Evolutionary conservation across 179 eudicot genomes (phyloP).

Genomic region (Gypsophila paniculata): DNA sequence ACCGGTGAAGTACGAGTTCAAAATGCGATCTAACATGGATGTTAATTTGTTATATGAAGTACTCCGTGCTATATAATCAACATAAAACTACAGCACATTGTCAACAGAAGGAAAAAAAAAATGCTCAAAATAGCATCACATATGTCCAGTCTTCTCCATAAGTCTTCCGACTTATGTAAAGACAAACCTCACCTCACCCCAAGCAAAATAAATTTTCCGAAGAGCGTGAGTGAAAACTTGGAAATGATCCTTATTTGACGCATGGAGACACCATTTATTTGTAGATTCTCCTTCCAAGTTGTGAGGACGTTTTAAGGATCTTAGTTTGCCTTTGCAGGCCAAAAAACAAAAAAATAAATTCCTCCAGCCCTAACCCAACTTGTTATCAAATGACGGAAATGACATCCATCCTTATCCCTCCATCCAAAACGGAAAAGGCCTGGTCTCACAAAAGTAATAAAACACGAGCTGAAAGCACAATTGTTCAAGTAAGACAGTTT

Average conservation of each 20-base stretch:
- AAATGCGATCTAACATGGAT: not conserved
- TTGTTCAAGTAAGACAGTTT: not conserved
- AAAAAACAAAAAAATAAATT: no score
- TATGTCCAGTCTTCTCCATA: no score
- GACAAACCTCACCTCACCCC: not conserved
- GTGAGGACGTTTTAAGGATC: no score
- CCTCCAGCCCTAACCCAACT: no score
- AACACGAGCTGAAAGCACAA: not conserved
- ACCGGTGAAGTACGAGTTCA: not conserved
- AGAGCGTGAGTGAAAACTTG: not conserved
- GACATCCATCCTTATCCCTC: no score
- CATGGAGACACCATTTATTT: not conserved
- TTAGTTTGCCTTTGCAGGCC: no score
- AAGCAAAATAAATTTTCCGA: not conserved
- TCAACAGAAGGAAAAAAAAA: not conserved
- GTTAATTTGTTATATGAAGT: not conserved
- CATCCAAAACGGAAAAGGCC: no score
- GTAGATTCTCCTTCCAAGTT: no score
- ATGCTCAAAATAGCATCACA: not conserved
- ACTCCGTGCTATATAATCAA: not conserved
- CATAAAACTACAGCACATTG: not conserved
- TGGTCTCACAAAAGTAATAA: not conserved
- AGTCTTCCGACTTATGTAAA: not conserved
- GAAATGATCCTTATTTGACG: not conserved
- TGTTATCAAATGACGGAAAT: no score